Conservation (phyloP, 192 early-diverging fungal species). For the Chytriomyces sp. region DNA sequence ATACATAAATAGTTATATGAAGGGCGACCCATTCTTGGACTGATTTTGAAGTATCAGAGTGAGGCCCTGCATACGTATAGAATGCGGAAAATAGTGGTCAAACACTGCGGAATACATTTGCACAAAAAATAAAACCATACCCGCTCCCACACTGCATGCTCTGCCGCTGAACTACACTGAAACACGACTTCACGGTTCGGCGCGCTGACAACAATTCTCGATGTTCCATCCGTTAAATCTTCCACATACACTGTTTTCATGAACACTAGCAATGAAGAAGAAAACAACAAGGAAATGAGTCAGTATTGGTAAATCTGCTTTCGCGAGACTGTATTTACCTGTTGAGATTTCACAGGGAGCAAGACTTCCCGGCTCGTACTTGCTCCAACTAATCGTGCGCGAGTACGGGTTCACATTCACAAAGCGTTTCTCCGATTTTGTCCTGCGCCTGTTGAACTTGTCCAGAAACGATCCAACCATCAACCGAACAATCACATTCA, state of each 20-base stretch:
- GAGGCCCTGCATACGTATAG: neutral
- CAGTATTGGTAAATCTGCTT: neutral
- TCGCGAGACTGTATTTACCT: neutral
- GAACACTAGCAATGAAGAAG: slow-evolving; percentile 15
- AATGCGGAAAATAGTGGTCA: too few relatives aligned
- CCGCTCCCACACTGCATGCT: slow-evolving; percentile 38
- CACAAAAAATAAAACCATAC: neutral
- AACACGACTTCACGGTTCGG: slow-evolving; percentile 35
- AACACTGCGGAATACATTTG: neutral
- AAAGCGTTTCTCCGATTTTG: slow-evolving; percentile 30
- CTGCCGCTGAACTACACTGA: slow-evolving; percentile 21
- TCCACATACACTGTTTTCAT: slow-evolving; percentile 40
- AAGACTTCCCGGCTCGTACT: slow-evolving; percentile 14
- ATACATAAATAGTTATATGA: too few relatives aligned
- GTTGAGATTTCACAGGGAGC: neutral
- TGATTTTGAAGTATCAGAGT: slow-evolving; percentile 31
- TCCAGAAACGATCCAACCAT: slow-evolving; percentile 30
- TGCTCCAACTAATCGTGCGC: slow-evolving; percentile 33
- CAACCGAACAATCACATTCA: slow-evolving; percentile 33
- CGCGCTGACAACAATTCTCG: slow-evolving; percentile 28
- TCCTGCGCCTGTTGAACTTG: slow-evolving; percentile 37
- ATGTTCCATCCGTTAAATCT: slow-evolving; percentile 34
- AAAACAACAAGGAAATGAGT: neutral
- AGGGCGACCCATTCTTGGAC: neutral
- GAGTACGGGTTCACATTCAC: slow-evolving; percentile 38